Evolutionary conservation across 768 basidiomycete species (phyloP).

Genomic region (Clitopilus hobsonii): DNA sequence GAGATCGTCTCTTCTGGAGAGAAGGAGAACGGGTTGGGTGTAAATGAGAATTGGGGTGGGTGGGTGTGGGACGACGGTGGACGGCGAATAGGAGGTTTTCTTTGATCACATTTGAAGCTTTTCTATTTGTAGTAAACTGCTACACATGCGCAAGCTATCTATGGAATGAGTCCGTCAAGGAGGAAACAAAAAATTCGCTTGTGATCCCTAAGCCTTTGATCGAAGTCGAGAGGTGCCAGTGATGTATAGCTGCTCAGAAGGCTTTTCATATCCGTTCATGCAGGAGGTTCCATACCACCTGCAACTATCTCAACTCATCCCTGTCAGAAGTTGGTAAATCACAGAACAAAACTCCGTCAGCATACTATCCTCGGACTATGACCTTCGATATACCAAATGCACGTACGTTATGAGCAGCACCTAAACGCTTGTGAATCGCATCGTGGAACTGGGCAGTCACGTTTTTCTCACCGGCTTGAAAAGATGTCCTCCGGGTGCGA

Average conservation of each 20-base stretch:
- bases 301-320: constrained; percentile 70
- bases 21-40: not conserved
- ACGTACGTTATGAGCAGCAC: constrained; percentile 75
- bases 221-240: too few species aligned
- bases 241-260: constrained; percentile 21
- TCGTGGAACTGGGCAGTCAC: constrained; percentile 85
- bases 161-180: too few species aligned
- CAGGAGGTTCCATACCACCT: constrained; percentile 57
- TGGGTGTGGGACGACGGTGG: not conserved
- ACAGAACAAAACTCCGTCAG: not conserved
- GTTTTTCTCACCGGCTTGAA: constrained; percentile 70
- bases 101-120: not conserved
- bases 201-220: not conserved
- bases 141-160: too few species aligned
- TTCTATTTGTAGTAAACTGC: too few species aligned
- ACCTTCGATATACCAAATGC: not conserved
- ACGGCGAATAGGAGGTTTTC: not conserved
- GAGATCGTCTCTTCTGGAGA: not conserved
- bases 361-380: not conserved
- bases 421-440: constrained; percentile 76
- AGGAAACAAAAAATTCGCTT: too few species aligned
- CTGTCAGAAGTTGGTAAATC: constrained; percentile 52
- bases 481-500: constrained; percentile 76
- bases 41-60: not conserved
- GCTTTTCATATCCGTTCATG: constrained; percentile 37